Conservation (phyloP, 805 yeast species). For the Dipodascus geniculatus region DNA sequence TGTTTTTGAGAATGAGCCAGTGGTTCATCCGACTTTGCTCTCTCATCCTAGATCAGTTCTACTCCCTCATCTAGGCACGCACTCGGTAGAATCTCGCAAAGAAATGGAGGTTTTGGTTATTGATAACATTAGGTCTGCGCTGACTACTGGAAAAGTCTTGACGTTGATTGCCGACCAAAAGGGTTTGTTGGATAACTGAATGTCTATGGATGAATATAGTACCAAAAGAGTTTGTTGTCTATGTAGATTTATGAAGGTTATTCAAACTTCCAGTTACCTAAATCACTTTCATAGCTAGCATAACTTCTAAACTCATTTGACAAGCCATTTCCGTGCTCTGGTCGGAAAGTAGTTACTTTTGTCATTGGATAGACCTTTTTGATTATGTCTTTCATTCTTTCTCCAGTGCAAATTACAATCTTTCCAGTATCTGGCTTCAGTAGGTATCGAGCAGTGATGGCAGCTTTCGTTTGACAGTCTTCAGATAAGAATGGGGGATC, state of each 20-base stretch:
- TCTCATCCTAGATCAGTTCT: slow-evolving; percentile 36
- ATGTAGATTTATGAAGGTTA: no score
- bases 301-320: slow-evolving; percentile 84
- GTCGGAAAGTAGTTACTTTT: slow-evolving; percentile 51
- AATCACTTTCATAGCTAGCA: slow-evolving; percentile 56
- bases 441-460: slow-evolving; percentile 51
- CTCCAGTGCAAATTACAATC: slow-evolving; percentile 72
- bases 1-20: slow-evolving; percentile 51
- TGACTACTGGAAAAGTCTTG: slow-evolving; percentile 56
- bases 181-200: slow-evolving; percentile 6
- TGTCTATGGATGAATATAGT: no score
- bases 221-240: no score
- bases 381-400: slow-evolving; percentile 65
- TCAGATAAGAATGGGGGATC: slow-evolving; percentile 85
- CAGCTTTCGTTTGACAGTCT: slow-evolving; percentile 66
- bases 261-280: slow-evolving; percentile 49
- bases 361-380: slow-evolving; percentile 51
- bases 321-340: slow-evolving; percentile 75
- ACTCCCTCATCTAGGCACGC: slow-evolving; percentile 45
- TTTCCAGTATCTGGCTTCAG: slow-evolving; percentile 31
- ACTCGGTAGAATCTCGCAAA: slow-evolving; percentile 33
- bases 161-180: slow-evolving; percentile 66
- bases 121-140: slow-evolving; percentile 46
- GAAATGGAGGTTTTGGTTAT: slow-evolving; percentile 76
- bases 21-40: slow-evolving; percentile 36